Base-by-base conservation (phyloP, 2,329 filamentous ascomycete species). In the Fusarium goolgardi region DNA sequence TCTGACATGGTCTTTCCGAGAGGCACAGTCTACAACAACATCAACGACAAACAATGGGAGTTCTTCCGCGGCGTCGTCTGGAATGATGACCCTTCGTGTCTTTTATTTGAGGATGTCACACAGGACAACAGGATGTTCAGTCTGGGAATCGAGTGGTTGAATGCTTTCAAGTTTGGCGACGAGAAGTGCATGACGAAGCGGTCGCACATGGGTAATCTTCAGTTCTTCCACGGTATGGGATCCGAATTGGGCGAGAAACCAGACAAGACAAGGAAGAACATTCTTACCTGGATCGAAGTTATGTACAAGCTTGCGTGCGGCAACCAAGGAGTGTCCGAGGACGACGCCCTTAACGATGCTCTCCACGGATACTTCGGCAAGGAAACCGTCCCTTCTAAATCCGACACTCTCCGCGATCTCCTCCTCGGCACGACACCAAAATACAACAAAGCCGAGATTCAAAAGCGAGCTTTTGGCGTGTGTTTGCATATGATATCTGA, bases 231-330 rank as follows among this genome's bases (percentile, higher is more conserved):
- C 3, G 47, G 55, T 3, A 70, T 70, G 67, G 66, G 50, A 0
- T 65, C 67, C 1, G 27, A 44, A 5, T 11, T 59, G 29, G 66
- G 59, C 0, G 63, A 70, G 34, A 45, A 70, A 6, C 62, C 67
- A 0, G 25, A 67, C 10, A 60, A 60, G 21, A 70, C 66, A 0
- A 44, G 44, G 8, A 41, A 37, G 3, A 55, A 52, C 13, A 53
- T 63, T 2, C 29, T 70, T 5, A 40, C 34, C 0, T 70, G 67
- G 67, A 49, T 70, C 12, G 58, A 70, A 20, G 55, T 64, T 9
- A 70, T 70, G 67, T 70, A 67, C 1, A 70, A 70, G 16, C 67
- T 70, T 32, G 67, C 67, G 1, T 57, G 50, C 16, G 66, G 63
- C 0, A 39, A 60, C 3, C 61, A 64, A 16, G 59, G 46, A 0